Evolutionary conservation across 31 red algal species (phyloP).

Genomic region (Odonthalia washingtoniensis): DNA sequence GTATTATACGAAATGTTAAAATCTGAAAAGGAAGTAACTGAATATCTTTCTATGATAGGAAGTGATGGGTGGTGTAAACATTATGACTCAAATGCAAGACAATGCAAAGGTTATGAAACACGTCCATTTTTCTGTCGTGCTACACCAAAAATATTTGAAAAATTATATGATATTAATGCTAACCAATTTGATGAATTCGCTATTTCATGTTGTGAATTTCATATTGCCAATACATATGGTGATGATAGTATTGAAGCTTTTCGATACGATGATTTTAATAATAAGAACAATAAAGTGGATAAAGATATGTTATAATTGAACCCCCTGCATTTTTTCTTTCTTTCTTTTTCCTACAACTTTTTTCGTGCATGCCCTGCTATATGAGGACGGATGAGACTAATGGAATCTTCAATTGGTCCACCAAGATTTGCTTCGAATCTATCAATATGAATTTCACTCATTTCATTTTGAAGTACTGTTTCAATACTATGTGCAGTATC

Average conservation of each 20-base stretch:
- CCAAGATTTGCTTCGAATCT: constrained; percentile 54
- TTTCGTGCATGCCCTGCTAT: constrained; percentile 52
- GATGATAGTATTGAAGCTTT: constrained; percentile 55
- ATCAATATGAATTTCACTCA: constrained; percentile 39
- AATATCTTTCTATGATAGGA: constrained; percentile 61
- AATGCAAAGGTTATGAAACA: constrained; percentile 48
- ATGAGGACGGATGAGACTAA: constrained; percentile 46
- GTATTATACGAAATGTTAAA: constrained; percentile 46
- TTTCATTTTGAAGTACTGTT: background rate
- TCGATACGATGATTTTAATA: constrained; percentile 49
- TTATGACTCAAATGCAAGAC: constrained; percentile 52
- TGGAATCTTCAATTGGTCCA: background rate
- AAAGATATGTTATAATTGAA: no score
- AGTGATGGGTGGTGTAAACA: constrained; percentile 69
- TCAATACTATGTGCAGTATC: constrained; percentile 42
- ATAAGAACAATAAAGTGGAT: no score
- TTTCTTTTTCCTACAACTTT: no score
- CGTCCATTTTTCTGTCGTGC: constrained; percentile 74
- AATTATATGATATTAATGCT: constrained; percentile 39
- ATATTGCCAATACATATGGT: constrained; percentile 57
- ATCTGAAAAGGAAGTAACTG: constrained; percentile 47
- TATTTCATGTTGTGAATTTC: constrained; percentile 57
- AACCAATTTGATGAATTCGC: constrained; percentile 57
- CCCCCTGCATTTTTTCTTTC: no score
- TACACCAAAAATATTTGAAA: constrained; percentile 56